These are phyloP conservation scores for Pterocarpus macrocarpus DNA, from an alignment of 306 rosid genomes.

Conservation along the genomic window DNA sequence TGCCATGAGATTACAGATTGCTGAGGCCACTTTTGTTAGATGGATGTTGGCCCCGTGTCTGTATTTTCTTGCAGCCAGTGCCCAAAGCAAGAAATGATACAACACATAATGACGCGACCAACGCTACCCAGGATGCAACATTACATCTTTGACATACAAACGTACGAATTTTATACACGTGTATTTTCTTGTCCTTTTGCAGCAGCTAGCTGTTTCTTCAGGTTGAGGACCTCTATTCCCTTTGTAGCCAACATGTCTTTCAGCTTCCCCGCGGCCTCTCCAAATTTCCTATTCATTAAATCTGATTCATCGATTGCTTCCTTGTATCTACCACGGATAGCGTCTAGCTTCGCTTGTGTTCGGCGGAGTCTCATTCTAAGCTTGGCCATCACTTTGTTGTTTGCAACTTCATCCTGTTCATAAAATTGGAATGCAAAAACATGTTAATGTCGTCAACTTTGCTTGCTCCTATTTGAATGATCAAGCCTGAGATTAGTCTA, in stretches of 20 bases:
- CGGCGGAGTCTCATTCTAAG: constrained; percentile 74
- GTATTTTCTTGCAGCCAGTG: neutral
- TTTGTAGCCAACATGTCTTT: constrained; percentile 71
- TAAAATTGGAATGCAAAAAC: neutral
- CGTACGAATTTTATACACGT: neutral
- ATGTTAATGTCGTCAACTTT: constrained; percentile 5
- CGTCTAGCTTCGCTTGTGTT: constrained; percentile 75
- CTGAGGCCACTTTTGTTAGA: neutral
- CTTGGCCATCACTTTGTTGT: constrained; percentile 58
- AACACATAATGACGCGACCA: neutral
- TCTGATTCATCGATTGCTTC: constrained; percentile 62
- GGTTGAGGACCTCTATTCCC: constrained; percentile 69
- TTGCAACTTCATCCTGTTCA: constrained; percentile 64
- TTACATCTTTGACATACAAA: constrained; percentile 1
- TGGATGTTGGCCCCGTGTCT: neutral
- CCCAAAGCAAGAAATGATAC: neutral
- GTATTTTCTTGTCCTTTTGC: constrained; percentile 13
- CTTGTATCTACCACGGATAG: constrained; percentile 63
- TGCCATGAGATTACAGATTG: neutral
- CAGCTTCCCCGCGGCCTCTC: constrained; percentile 64
- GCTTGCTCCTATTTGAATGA: constrained; percentile 1
- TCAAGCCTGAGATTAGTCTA: constrained; percentile 1
- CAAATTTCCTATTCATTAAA: constrained; percentile 58
- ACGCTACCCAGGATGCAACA: neutral
- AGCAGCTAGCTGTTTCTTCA: constrained; percentile 68